A percentile compares a stretch with the other conserved stretches of the same genome.
Conservation (phyloP, 1,284 basidiomycete genomes). For the Mycena sp. region DNA sequence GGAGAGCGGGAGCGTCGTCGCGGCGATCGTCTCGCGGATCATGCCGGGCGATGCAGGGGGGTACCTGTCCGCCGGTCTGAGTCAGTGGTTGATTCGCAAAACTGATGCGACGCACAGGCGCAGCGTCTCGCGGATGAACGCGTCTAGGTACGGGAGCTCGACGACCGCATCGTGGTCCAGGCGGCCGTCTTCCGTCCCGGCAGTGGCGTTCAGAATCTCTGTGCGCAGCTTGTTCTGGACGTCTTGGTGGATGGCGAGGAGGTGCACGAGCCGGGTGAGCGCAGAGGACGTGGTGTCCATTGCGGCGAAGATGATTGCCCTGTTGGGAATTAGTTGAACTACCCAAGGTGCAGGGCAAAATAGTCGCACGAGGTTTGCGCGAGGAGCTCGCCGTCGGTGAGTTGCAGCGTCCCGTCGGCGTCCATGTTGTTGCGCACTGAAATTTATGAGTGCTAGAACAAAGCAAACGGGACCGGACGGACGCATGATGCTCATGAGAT, state of each 20-base stretch:
- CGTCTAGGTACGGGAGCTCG: slow-evolving; percentile 37
- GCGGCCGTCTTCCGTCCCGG: slow-evolving; percentile 19
- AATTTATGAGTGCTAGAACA: background rate
- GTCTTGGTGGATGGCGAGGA: slow-evolving; percentile 41
- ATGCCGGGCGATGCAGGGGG: background rate
- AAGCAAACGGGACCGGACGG: background rate
- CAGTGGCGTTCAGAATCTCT: slow-evolving; percentile 43
- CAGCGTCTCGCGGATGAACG: slow-evolving; percentile 48
- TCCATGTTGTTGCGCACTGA: background rate
- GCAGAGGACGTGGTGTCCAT: slow-evolving; percentile 6
- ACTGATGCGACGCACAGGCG: slow-evolving; percentile 34
- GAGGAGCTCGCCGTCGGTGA: background rate
- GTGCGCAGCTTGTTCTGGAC: slow-evolving; percentile 45
- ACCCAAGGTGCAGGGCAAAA: background rate
- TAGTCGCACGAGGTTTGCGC: background rate
- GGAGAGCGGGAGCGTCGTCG: slow-evolving; percentile 13
- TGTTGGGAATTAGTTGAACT: background rate
- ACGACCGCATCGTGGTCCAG: slow-evolving; percentile 47
- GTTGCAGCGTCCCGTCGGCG: background rate
- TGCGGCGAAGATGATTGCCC: background rate
- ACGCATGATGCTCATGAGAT: background rate
- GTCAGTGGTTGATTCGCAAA: background rate
- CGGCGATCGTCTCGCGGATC: background rate
- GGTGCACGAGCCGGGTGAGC: background rate
- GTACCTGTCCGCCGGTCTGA: background rate